phyloP scores from a whole-genome alignment of 192 early-diverging fungal species.

The Backusella parvicylindrica region DNA sequence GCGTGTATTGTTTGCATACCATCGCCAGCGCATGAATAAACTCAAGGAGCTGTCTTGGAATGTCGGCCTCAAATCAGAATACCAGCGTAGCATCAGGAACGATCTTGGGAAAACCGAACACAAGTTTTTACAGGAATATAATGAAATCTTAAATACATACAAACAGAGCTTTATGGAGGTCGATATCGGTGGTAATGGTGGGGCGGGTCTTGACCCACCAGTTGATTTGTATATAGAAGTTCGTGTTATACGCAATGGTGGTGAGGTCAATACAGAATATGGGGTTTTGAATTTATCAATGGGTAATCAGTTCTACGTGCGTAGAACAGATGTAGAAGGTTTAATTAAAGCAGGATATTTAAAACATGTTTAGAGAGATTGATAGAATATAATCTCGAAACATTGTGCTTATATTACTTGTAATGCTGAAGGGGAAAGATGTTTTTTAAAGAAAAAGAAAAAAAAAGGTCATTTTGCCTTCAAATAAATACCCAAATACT shows the following conservation, averaged over 20 bases:
- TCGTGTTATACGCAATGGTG: slow-evolving; percentile 81
- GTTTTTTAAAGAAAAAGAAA: too few species aligned
- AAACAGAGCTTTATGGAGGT: slow-evolving; percentile 59
- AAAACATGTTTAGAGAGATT: slow-evolving; percentile 54
- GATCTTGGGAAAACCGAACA: slow-evolving; percentile 47
- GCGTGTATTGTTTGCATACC: slow-evolving; percentile 87
- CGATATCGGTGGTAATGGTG: slow-evolving; percentile 68
- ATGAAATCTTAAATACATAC: slow-evolving; percentile 63
- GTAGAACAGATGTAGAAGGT: slow-evolving; percentile 85
- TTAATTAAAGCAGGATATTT: slow-evolving; percentile 84
- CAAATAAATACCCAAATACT: too few species aligned
- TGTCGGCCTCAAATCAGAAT: slow-evolving; percentile 19
- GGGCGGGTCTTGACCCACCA: slow-evolving; percentile 77
- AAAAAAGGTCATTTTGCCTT: too few species aligned
- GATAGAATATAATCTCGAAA: not conserved
- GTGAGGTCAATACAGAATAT: slow-evolving; percentile 86
- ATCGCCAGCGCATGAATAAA: slow-evolving; percentile 63
- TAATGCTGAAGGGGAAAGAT: too few species aligned
- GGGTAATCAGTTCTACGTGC: slow-evolving; percentile 83
- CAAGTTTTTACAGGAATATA: slow-evolving; percentile 62
- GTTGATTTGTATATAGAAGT: slow-evolving; percentile 92
- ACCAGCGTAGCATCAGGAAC: slow-evolving; percentile 22
- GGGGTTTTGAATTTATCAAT: slow-evolving; percentile 75
- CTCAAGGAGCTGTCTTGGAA: slow-evolving; percentile 69
- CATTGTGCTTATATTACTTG: too few species aligned